These are phyloP conservation scores for Telopea speciosissima DNA, from an alignment of 177 flowering plant species.

Conservation along the genomic window DNA sequence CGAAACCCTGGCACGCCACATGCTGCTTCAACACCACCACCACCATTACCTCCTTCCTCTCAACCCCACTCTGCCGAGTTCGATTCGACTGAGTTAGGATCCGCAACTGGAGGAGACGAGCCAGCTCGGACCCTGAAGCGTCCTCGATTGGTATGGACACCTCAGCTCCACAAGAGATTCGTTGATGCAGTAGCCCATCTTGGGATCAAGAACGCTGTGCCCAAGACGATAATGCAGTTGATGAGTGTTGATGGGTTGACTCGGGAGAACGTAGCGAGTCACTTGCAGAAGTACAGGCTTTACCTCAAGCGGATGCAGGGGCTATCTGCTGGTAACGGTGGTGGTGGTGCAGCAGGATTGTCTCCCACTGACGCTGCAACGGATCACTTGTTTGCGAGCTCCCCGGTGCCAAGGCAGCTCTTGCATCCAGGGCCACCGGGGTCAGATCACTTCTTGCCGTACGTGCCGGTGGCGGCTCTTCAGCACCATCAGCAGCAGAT, in stretches of 20 bases:
- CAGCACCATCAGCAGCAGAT: constrained; percentile 42
- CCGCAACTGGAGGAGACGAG: constrained; percentile 40
- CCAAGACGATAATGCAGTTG: neutral
- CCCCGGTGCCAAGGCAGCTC: constrained; percentile 70
- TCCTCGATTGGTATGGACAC: neutral
- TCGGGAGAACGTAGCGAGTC: neutral
- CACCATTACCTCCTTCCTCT: constrained; percentile 14
- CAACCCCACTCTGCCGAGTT: constrained; percentile 30
- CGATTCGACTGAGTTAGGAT: constrained; percentile 40
- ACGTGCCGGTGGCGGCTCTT: constrained; percentile 35
- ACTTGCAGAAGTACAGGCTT: neutral
- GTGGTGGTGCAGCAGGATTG: constrained; percentile 7
- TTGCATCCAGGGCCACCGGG: constrained; percentile 27
- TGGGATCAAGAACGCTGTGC: neutral
- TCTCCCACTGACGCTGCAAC: constrained; percentile 42
- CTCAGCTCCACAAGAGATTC: neutral
- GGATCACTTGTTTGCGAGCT: constrained; percentile 64
- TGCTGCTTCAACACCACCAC: constrained; percentile 9
- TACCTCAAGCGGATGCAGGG: neutral
- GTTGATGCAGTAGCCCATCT: neutral
- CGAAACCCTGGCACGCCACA: constrained; percentile 18
- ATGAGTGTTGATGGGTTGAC: neutral
- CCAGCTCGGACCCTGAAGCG: constrained; percentile 16
- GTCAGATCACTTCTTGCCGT: constrained; percentile 48
- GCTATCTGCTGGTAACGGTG: neutral